These are phyloP conservation scores for Panus rudis DNA, from an alignment of 768 basidiomycete genomes.

Conservation along the genomic window DNA sequence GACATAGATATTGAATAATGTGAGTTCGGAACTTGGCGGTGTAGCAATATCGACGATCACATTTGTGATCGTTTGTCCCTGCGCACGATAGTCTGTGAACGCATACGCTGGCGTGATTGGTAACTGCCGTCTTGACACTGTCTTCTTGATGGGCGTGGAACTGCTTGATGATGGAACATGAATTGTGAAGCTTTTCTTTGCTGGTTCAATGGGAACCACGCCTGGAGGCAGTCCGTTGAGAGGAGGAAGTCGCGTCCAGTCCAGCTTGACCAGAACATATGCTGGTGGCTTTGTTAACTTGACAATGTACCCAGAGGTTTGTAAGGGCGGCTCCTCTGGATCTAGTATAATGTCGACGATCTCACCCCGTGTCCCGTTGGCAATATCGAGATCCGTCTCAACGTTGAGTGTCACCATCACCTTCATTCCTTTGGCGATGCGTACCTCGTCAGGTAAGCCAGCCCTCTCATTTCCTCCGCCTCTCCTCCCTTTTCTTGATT, in stretches of 20 bases:
- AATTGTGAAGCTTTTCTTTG: slow-evolving; percentile 14
- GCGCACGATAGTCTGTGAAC: slow-evolving; percentile 35
- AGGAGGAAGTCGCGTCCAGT: slow-evolving; percentile 18
- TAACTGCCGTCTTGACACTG: slow-evolving; percentile 18
- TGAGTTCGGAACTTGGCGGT: slow-evolving; percentile 24
- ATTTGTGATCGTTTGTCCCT: slow-evolving; percentile 34
- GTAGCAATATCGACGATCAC: slow-evolving; percentile 32
- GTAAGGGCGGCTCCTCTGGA: slow-evolving; percentile 19
- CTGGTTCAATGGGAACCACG: slow-evolving; percentile 27
- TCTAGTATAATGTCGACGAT: slow-evolving; percentile 29
- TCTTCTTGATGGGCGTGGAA: neutral
- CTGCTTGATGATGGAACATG: slow-evolving; percentile 4
- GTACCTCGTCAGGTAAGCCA: slow-evolving; percentile 13
- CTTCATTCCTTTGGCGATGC: slow-evolving; percentile 28
- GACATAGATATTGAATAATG: slow-evolving; percentile 34
- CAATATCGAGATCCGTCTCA: slow-evolving; percentile 33
- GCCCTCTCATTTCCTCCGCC: neutral
- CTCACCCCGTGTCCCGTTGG: slow-evolving; percentile 30
- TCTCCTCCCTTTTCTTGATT: neutral
- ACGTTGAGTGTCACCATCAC: slow-evolving; percentile 35
- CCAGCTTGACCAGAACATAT: slow-evolving; percentile 27
- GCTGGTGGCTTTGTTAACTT: slow-evolving; percentile 21
- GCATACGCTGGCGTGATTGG: slow-evolving; percentile 32
- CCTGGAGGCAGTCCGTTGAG: slow-evolving; percentile 24
- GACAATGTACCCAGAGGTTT: slow-evolving; percentile 11